Evolutionary conservation across 1,284 basidiomycete species (phyloP), one percentile per base, ranked within the genome.

Genomic region (Pholiota adiposa): DNA sequence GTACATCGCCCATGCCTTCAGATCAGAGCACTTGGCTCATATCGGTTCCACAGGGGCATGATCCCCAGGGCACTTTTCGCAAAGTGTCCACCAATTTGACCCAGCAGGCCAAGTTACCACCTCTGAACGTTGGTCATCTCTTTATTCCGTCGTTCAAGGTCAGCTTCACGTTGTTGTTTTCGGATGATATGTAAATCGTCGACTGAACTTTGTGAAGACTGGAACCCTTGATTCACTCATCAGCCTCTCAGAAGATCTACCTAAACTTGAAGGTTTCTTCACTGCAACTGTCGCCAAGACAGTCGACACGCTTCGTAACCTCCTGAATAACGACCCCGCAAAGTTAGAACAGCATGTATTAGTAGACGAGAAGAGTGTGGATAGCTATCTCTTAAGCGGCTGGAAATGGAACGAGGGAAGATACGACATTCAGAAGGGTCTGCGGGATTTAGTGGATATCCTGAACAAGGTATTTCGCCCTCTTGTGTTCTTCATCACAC

Each of bases 201-300:
- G 61, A 60, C 19, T 43, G n/a, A 38, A n/a, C n/a, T 46, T 23
- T 55, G 46, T 56, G 62, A 77, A 98, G 95, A 94, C 96, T 61
- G 97, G 97, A 57, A 99, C 97, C 0, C 86, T 99, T 25, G 96
- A 97, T 63, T 84, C 87, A 27, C 87, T 99, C 60, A 88, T 99
- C 65, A 83, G 87, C 3, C 84, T 99, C 51, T 97, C 95, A 16
- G 97, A 99, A 71, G 89, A 93, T 55, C 83, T 99, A 46, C 94
- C 96, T 14, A 98, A 98, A 78, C 87, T 92, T 63, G 97, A 99
- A 68, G 73, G 84, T n/a, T 86, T 85, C 78, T 96, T 97, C 79
- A 98, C 94, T 2, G 79, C 85, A 21, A 88, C 89, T 11, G 91
- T 97, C 60, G 92, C 92, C 62, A 98, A 98, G 83, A 91, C 92